Evolutionary conservation across 2,329 filamentous ascomycete genomes (phyloP).

Genomic region (Pseudogymnoascus sp.): DNA sequence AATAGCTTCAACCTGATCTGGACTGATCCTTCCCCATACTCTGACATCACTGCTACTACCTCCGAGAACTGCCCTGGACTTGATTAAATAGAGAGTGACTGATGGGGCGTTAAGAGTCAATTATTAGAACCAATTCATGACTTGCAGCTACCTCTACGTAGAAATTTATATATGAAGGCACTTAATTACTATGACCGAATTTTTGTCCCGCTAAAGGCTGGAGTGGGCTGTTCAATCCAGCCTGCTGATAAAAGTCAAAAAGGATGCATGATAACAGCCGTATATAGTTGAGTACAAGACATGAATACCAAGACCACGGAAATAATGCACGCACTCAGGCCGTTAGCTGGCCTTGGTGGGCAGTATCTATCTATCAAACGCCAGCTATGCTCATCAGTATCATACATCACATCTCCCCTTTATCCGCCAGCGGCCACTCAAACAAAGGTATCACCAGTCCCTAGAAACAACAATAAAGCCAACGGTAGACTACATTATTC

Average conservation of each 20-base stretch:
- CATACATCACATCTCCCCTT: not conserved
- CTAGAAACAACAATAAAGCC: not conserved
- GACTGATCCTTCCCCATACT: slow-evolving; percentile 45
- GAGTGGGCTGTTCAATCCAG: not conserved
- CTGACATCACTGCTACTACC: slow-evolving; percentile 34
- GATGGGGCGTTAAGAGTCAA: not conserved
- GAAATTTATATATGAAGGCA: not conserved
- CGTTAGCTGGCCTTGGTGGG: not conserved
- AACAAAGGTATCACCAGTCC: not conserved
- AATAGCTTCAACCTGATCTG: slow-evolving; percentile 46
- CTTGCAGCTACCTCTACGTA: not conserved
- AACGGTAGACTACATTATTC: not conserved
- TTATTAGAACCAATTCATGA: not conserved
- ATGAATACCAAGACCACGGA: not conserved
- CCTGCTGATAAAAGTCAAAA: too few species aligned
- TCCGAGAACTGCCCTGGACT: slow-evolving; percentile 48
- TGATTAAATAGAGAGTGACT: slow-evolving; percentile 27
- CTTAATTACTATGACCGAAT: not conserved
- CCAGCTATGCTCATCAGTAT: slow-evolving; percentile 6
- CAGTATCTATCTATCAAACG: slow-evolving; percentile 4
- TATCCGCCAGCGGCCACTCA: not conserved
- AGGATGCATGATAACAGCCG: not conserved
- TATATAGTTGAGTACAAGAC: not conserved
- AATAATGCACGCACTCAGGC: not conserved
- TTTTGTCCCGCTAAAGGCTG: not conserved